Evolutionary conservation across 805 yeast genomes (phyloP), one percentile per base, ranked within the genome.

Genomic region (Cyberlindnera veronae): DNA sequence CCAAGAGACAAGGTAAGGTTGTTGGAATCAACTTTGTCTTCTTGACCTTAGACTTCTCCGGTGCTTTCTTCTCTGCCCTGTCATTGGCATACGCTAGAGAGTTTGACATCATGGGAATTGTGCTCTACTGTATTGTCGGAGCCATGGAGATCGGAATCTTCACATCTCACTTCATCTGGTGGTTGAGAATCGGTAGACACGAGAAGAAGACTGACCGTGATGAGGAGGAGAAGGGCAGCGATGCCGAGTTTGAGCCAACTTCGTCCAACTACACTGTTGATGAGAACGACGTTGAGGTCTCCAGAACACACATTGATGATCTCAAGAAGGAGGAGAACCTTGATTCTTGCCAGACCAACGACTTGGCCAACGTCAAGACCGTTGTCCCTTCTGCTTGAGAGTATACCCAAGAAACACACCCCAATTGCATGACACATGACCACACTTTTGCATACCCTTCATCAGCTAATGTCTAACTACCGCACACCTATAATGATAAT

Each of bases 1-100:
- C 79, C 23, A 85, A 87, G 55, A 71, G 96, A 48, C 61, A 76
- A 37, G 97, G 97, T 2, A 66, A 84, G 26, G 97, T 91, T 3
- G 79, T 89, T 3, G 98, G 98, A 0, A 83, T 91, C 54, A 89
- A 89, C 58, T 89, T 91, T 55, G 50, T 84, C 3, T 91, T 91
- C 48, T 67, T 91, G 42, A 54, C 71, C 5, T 64, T 90, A 64
- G 97, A 91, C 59, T 76, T 85, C 4, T 47, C 76, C 19, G 98
- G 98, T 8, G 96, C 97, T 0, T 61, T 86, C 30, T 78, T 87
- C 49, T 84, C 95, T 11, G 72, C 85, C 62, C 63, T 74, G 23
- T 77, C 86, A 60, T 71, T 72, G 46, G 63, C 68, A 2, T 70
- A 81, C 36, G 93, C 82, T 3, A 68, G 70, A 11, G 91, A 81